Evolutionary conservation across 805 yeast species (phyloP).

Genomic region (Candida sphagnicola): DNA sequence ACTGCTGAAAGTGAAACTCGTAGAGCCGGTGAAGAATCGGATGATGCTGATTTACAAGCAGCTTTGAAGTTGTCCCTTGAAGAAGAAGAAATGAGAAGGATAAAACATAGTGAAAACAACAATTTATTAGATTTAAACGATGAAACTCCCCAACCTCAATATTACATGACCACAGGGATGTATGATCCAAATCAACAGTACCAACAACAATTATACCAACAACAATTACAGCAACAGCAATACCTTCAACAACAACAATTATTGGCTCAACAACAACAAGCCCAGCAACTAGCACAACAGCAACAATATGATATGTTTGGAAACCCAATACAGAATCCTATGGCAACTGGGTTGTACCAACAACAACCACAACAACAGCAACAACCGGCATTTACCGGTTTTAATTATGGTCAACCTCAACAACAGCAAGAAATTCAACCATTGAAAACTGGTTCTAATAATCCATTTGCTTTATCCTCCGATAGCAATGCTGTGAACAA

Average conservation of each 20-base stretch:
- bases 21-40: conserved; percentile 34
- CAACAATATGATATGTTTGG: conserved; percentile 60
- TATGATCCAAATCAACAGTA: conserved; percentile 13
- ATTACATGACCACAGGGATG: conserved; percentile 23
- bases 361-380: conserved; percentile 31
- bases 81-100: conserved; percentile 67
- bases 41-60: conserved; percentile 60
- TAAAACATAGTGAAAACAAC: conserved; percentile 36
- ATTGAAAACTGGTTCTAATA: conserved; percentile 67
- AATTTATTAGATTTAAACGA: conserved; percentile 55
- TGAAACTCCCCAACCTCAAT: conserved; percentile 22
- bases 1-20: conserved; percentile 82
- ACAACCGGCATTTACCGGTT: conserved; percentile 30
- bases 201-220: conserved; percentile 13
- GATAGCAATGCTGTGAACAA: conserved; percentile 11
- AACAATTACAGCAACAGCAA: conserved; percentile 14
- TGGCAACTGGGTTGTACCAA: conserved; percentile 53
- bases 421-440: conserved; percentile 44
- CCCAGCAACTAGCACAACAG: conserved; percentile 11
- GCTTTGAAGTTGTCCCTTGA: conserved; percentile 72
- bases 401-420: conserved; percentile 22
- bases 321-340: conserved; percentile 54
- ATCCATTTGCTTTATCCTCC: conserved; percentile 61
- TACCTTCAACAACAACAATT: conserved; percentile 19
- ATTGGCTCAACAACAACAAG: conserved; percentile 18